phyloP scores from a whole-genome alignment of 441 rosid species.

The Flueggea neowawraea region DNA sequence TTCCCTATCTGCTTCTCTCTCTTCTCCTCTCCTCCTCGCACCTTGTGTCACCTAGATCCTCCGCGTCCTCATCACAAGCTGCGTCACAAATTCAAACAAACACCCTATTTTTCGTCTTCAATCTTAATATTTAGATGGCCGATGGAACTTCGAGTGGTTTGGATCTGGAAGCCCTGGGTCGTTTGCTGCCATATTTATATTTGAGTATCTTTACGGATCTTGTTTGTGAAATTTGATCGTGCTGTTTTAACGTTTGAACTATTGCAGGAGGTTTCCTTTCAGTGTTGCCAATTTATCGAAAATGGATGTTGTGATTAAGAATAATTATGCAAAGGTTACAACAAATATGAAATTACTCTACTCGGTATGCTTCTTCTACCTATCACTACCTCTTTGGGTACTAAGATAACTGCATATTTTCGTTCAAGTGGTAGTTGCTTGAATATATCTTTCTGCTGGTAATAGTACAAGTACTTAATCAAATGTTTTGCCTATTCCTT shows the following conservation, averaged over 20 bases:
- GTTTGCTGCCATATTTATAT: conserved; percentile 60
- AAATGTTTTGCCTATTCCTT: too few relatives aligned
- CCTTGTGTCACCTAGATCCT: too few relatives aligned
- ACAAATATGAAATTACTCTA: conserved; percentile 58
- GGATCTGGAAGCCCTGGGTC: conserved; percentile 73
- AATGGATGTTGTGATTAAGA: conserved; percentile 71
- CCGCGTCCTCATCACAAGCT: too few relatives aligned
- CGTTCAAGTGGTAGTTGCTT: too few relatives aligned
- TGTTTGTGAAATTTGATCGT: background rate
- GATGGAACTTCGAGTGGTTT: conserved; percentile 95
- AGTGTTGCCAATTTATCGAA: conserved; percentile 66
- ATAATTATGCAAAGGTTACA: conserved; percentile 51
- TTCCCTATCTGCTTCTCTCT: too few relatives aligned
- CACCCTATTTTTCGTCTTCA: too few relatives aligned
- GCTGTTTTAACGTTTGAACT: background rate
- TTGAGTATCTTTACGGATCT: conserved; percentile 28
- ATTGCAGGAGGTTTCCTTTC: conserved; percentile 73
- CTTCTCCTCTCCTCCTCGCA: too few relatives aligned
- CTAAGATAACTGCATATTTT: too few relatives aligned
- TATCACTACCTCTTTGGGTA: too few relatives aligned
- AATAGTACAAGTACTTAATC: too few relatives aligned
- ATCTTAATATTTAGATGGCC: conserved; percentile 54
- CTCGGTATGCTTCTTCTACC: conserved; percentile 40
- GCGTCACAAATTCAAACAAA: too few relatives aligned
- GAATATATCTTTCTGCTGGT: too few relatives aligned